phyloP scores from a whole-genome alignment of 768 basidiomycete genomes.

The Rhizopogon rudus region DNA sequence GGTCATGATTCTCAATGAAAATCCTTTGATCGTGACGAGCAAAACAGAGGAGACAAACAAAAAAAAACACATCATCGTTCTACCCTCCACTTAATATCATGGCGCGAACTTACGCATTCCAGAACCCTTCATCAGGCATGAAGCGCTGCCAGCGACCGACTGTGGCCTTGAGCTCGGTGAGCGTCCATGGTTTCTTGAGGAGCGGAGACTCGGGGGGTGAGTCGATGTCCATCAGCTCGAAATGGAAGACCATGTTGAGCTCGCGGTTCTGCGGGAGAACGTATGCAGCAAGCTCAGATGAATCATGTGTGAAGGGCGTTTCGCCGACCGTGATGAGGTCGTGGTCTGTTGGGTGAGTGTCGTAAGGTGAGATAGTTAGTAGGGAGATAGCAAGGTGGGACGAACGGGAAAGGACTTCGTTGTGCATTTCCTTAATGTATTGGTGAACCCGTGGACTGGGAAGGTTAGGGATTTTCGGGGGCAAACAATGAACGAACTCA shows the following conservation, averaged over 20 bases:
- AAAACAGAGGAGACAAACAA: background rate
- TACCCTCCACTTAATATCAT: background rate
- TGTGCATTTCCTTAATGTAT: constrained; percentile 62
- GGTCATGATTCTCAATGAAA: constrained; percentile 71
- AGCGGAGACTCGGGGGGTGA: constrained; percentile 37
- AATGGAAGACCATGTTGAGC: constrained; percentile 63
- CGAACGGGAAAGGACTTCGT: constrained; percentile 55
- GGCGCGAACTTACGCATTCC: constrained; percentile 50
- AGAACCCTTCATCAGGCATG: constrained; percentile 54
- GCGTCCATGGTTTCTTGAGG: constrained; percentile 41
- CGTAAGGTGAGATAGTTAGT: background rate
- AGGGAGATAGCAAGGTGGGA: constrained; percentile 12
- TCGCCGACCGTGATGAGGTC: constrained; percentile 66
- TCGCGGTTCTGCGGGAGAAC: constrained; percentile 54
- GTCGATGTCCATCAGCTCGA: constrained; percentile 60
- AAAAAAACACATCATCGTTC: background rate
- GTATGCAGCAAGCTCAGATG: constrained; percentile 48
- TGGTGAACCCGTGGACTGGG: constrained; percentile 60
- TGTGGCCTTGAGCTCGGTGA: constrained; percentile 46
- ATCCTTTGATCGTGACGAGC: constrained; percentile 30
- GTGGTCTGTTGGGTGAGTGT: constrained; percentile 32
- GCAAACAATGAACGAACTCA: constrained; percentile 19
- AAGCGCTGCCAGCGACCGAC: constrained; percentile 50
- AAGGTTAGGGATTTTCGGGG: background rate
- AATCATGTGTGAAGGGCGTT: constrained; percentile 52